These are phyloP conservation scores for Mortierella polycephala DNA, from an alignment of 371 early-diverging fungal genomes.

Conservation along the genomic window DNA sequence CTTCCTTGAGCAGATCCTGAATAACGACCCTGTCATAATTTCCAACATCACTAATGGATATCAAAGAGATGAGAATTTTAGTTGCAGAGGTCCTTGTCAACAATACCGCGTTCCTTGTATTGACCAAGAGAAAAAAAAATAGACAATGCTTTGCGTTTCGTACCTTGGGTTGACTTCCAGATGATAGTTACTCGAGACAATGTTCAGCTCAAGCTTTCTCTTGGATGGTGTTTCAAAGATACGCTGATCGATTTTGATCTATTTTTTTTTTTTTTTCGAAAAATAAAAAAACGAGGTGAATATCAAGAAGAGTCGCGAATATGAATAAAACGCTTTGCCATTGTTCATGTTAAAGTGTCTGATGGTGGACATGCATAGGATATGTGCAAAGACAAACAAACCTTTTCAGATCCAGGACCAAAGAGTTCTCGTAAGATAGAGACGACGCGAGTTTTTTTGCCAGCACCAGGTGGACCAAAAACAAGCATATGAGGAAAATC, in stretches of 20 bases:
- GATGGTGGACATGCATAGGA: too few relatives aligned
- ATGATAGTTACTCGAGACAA: constrained; percentile 93
- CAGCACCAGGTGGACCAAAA: constrained; percentile 97
- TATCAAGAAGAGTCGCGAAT: neutral
- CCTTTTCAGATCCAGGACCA: constrained; percentile 95
- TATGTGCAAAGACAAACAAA: constrained; percentile 23
- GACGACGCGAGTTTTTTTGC: constrained; percentile 96
- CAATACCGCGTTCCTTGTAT: too few relatives aligned
- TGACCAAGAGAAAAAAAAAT: neutral
- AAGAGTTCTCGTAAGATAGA: constrained; percentile 88
- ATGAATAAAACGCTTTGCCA: neutral
- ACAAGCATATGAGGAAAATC: constrained; percentile 97
- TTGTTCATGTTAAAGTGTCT: neutral
- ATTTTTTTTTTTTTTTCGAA: neutral
- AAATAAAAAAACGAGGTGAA: neutral
- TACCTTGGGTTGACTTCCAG: constrained; percentile 94
- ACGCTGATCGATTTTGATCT: constrained; percentile 92
- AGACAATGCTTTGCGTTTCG: constrained; percentile 18
- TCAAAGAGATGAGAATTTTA: neutral
- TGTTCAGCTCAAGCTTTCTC: constrained; percentile 84
- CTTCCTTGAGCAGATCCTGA: constrained; percentile 97
- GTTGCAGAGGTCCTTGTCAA: neutral
- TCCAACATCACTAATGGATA: constrained; percentile 84
- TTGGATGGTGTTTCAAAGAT: constrained; percentile 86
- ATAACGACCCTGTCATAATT: constrained; percentile 95